Percentiles rank a stretch among this genome's conserved stretches.
These are phyloP conservation scores for Singerocomus rubriflavus DNA, from an alignment of 1,284 basidiomycete genomes.

Conservation along the genomic window DNA sequence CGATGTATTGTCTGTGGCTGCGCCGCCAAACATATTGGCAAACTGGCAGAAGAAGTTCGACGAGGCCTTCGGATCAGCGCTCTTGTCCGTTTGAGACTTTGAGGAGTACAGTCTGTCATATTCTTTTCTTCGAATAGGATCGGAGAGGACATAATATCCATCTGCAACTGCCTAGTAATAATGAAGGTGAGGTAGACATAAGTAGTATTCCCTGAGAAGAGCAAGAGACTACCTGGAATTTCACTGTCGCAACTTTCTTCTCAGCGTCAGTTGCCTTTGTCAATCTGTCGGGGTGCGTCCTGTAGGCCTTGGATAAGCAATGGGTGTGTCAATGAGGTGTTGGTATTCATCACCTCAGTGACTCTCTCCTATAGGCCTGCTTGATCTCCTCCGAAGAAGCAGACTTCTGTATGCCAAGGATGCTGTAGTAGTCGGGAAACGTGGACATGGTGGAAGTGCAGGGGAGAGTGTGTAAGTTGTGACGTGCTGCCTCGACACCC, in stretches of 20 bases:
- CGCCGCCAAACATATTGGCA: slow-evolving; percentile 59
- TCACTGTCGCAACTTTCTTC: slow-evolving; percentile 73
- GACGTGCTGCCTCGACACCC: slow-evolving; percentile 10
- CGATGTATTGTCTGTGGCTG: slow-evolving; percentile 31
- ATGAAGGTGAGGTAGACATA: background rate
- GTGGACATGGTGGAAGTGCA: slow-evolving; percentile 44
- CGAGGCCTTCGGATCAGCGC: slow-evolving; percentile 63
- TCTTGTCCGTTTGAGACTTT: slow-evolving; percentile 46
- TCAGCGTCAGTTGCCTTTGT: slow-evolving; percentile 72
- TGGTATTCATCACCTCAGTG: slow-evolving; percentile 46
- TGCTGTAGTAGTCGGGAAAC: slow-evolving; percentile 75
- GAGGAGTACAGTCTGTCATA: slow-evolving; percentile 74
- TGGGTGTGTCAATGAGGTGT: slow-evolving; percentile 6
- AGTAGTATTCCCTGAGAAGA: background rate
- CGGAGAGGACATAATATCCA: slow-evolving; percentile 94
- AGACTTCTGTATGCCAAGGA: slow-evolving; percentile 55
- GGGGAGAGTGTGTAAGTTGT: slow-evolving; percentile 3
- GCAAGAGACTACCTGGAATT: slow-evolving; percentile 63
- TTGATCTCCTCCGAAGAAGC: slow-evolving; percentile 74
- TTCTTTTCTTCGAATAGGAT: slow-evolving; percentile 73
- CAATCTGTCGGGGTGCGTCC: slow-evolving; percentile 88
- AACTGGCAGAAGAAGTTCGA: slow-evolving; percentile 79
- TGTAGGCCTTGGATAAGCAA: slow-evolving; percentile 31
- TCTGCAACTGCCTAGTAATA: slow-evolving; percentile 77
- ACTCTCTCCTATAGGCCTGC: slow-evolving; percentile 82